Evolutionary conservation across 345 rosid genomes (phyloP), one percentile per base, ranked within the genome.

Genomic region (Sisymbrium irio): DNA sequence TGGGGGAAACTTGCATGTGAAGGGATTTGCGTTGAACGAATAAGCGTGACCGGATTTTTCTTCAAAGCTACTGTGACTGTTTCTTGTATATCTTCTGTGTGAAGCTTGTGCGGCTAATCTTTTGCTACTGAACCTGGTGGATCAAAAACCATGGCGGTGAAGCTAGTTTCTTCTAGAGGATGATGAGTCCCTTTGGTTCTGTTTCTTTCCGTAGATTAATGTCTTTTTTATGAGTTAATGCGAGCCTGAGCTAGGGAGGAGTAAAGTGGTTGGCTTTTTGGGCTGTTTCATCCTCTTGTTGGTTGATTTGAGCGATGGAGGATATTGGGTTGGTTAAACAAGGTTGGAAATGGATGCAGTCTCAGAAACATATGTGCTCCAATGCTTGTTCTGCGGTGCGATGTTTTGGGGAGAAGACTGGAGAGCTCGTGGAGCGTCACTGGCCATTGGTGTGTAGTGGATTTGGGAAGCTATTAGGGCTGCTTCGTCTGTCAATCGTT

Each of bases 381-480:
- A 66, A 69, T 42, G 89, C 71, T 12, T 81, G 76, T 56, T 84
- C 77, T n/a, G 82, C 77, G 3, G 68, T 78, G 20, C 74, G 72
- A 7, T 75, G 80, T 62, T 81, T 73, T 65, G 76, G 80, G 60
- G 98, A 88, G 64, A 83, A 79, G 82, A 75, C 79, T 45, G 89
- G 86, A 13, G 75, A 71, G 65, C 63, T 88, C 9, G 67, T 87
- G 71, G 98, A 90, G 80, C 86, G 86, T 67, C 94, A 92, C 64
- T 90, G 99, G 99, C 99, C 99, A 13, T 74, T 82, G 82, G 81
- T 95, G 70, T 88, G 97, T 76, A 60, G 73, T 60, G 90, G 91
- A 27, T 95, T 83, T 59, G 82, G 78, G 47, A 83, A 83, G 80
- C 62, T 86, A 19, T 71, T 86, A 58, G 63, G 65, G 8, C 62